Base-by-base conservation (phyloP, 192 early-diverging fungal species). In the Dissophora globulifera region DNA sequence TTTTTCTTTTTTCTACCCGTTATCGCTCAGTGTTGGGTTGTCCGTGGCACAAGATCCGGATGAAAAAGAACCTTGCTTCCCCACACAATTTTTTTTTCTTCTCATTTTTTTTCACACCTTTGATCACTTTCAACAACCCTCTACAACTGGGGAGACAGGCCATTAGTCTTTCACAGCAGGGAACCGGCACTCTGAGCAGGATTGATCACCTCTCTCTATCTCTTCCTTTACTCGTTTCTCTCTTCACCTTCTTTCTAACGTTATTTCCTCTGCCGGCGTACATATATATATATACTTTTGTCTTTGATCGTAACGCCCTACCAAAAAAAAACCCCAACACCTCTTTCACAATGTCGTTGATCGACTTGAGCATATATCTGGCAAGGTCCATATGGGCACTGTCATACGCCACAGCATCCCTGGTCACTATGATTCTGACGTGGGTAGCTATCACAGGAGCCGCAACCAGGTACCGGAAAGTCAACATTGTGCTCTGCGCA, bases 381-480 rank as follows among this genome's bases (percentile, higher is more conserved):
- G 70, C 56, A 75, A 75, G 43, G 48, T 65, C 57, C 46, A 53
- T 35, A 17, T 75, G 70, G 70, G 72, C 72, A 12, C 20, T 76
- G 2, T 67, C 63, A 5, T 76, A 67, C 46, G 72, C 72, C 17
- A 49, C 26, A 15, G 63, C 58, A 1, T 76, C 72, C 13, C 50
- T 76, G 30, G 23, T 48, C 11, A 67, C 72, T 25, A 53, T 76
- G 45, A 52, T 47, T 33, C 5, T 67, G 31, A 67, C 72, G 27
- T 58, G 63, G 56, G 72, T 76, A 1, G 62, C 72, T 23, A 76
- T 76, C 22, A 30, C 72, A 1, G 63, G 72, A 29, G 26, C 58
- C 12, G 58, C 72, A 1, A 76, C 72, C 10, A 40, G 46, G 23
- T n/a, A 66, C 41, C 56, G 72, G 2, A 62, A 42, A 17, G 19